These are phyloP conservation scores for Cystoisospora suis DNA, from an alignment of 169 alveolate species.

Conservation along the genomic window DNA sequence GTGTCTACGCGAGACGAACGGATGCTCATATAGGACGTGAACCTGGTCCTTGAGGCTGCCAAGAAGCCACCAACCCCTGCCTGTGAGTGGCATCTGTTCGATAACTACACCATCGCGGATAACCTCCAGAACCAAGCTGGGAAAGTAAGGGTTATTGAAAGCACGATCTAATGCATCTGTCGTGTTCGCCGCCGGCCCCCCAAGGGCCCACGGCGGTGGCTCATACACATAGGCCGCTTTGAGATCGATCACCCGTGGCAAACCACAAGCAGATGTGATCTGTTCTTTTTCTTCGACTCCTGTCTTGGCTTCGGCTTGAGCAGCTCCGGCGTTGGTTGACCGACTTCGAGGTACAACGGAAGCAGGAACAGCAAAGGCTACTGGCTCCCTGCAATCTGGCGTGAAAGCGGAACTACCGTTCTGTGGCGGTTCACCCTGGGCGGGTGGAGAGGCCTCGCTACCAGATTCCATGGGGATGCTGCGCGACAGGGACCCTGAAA, in stretches of 20 bases:
- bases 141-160: not conserved
- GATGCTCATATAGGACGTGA: constrained; percentile 15
- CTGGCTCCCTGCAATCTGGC: too few species aligned
- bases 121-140: not conserved
- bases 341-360: too few species aligned
- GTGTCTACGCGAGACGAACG: constrained; percentile 33
- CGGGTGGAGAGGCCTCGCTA: too few species aligned
- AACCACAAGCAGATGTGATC: too few species aligned
- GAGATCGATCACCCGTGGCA: not conserved
- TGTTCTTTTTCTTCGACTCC: too few species aligned
- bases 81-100: not conserved
- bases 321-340: too few species aligned
- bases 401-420: too few species aligned
- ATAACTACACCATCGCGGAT: constrained; percentile 1
- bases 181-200: not conserved
- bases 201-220: constrained; percentile 32
- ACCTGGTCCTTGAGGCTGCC: not conserved
- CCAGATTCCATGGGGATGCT: too few species aligned
- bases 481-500: too few species aligned
- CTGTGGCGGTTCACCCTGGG: too few species aligned
- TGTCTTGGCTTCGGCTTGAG: too few species aligned
- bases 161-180: not conserved
- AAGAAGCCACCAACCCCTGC: constrained; percentile 21
- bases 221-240: not conserved
- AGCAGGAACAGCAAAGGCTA: too few species aligned